phyloP scores from a whole-genome alignment of 1,284 basidiomycete genomes.

The Schizopora paradoxa region DNA sequence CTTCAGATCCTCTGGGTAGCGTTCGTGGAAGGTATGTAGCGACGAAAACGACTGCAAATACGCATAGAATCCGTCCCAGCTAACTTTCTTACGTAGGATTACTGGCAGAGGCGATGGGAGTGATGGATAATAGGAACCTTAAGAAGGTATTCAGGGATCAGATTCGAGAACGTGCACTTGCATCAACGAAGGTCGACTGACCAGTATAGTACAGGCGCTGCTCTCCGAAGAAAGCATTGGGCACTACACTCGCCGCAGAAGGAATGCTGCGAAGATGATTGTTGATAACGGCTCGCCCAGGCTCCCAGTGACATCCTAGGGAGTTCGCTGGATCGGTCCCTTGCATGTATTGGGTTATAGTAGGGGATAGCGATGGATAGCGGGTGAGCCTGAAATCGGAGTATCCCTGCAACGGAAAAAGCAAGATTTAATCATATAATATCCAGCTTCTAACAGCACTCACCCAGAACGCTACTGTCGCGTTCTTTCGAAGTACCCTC shows the following conservation, averaged over 20 bases:
- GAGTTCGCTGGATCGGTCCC: conserved; percentile 47
- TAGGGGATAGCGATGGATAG: conserved; percentile 50
- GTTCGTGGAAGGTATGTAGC: conserved; percentile 64
- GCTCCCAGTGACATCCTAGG: conserved; percentile 76
- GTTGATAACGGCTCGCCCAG: conserved; percentile 73
- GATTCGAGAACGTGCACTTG: conserved; percentile 1
- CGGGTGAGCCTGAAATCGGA: conserved; percentile 69
- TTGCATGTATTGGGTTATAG: conserved; percentile 59
- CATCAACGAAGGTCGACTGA: conserved; percentile 21
- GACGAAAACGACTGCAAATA: conserved; percentile 75
- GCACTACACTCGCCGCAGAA: conserved; percentile 40
- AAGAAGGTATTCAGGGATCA: not conserved
- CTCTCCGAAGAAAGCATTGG: conserved; percentile 35
- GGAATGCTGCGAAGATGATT: conserved; percentile 66
- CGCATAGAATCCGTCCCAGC: conserved; percentile 56
- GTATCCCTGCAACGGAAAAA: conserved; percentile 71
- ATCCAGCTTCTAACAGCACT: not conserved
- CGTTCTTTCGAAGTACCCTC: conserved; percentile 59
- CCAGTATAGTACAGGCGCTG: conserved; percentile 54
- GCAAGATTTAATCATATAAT: conserved; percentile 1
- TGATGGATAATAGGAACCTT: conserved; percentile 38
- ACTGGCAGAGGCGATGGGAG: conserved; percentile 44
- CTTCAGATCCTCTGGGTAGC: conserved; percentile 52
- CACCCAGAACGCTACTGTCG: conserved; percentile 77
- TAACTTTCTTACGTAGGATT: conserved; percentile 56